Evolutionary conservation across 1,284 basidiomycete genomes (phyloP), one percentile per base, ranked within the genome.

Genomic region (Sphagnurus paluster): DNA sequence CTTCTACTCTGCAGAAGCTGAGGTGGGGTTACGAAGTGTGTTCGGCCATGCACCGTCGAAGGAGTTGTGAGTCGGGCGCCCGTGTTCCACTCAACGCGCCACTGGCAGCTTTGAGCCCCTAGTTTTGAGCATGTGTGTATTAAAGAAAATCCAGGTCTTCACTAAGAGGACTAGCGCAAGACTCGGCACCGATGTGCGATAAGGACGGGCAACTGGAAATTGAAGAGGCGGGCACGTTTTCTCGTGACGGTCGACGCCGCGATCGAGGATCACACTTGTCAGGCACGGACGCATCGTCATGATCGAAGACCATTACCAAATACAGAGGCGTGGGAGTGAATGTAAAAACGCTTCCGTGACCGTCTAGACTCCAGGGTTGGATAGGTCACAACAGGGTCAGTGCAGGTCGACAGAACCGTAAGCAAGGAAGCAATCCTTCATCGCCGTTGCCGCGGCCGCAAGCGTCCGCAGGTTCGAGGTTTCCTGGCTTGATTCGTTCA

Each of bases 21-120:
- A 74, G 78, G n/a, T n/a, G n/a, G n/a, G n/a, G n/a, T n/a, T n/a
- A n/a, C n/a, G n/a, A n/a, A n/a, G n/a, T n/a, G n/a, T n/a, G n/a
- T n/a, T n/a, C n/a, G n/a, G n/a, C n/a, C n/a, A n/a, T n/a, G n/a
- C n/a, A n/a, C n/a, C n/a, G n/a, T n/a, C n/a, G n/a, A n/a, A n/a
- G n/a, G 36, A 96, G 93, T 1, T 96, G 93, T 72, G 93, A 96
- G 65, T 91, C 88, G 40, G 91, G 95, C 59, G 93, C 96, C 68
- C 86, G 84, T 58, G 88, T 94, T 17, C 78, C 80, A 56, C 70
- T 77, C 25, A 65, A 76, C 39, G 80, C 84, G 3, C 58, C 68
- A 50, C 69, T 94, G 35, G 90, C 90, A 0, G n/a, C n/a, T n/a
- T n/a, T n/a, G n/a, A n/a, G n/a, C n/a, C n/a, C n/a, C n/a, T n/a